Base-by-base conservation (phyloP, 192 early-diverging fungal species). In the Coemansia sp. region DNA sequence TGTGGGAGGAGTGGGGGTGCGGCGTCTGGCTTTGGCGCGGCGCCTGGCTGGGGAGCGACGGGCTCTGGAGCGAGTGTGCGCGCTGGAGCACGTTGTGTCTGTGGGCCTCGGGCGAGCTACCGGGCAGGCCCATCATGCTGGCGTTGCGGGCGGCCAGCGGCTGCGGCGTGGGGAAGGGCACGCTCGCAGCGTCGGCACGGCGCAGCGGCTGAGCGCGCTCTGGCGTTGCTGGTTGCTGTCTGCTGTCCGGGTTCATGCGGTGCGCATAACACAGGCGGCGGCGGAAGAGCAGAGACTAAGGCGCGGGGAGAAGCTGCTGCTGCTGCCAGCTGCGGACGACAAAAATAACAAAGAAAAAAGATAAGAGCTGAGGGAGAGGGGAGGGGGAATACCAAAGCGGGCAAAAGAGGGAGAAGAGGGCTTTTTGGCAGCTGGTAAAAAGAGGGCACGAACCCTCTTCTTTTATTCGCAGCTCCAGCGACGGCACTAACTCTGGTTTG, bases 31-130 rank as follows among this genome's bases (percentile, higher is more conserved):
- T n/a, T n/a, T n/a, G n/a, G n/a, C n/a, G n/a, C n/a, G n/a, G n/a
- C n/a, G n/a, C n/a, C 54, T 29, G 54, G 56, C 18, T 24, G 24
- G 23, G 10, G 25, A 1, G 24, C 24, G 50, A 42, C 23, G 64
- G 64, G n/a, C 65, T 55, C 62, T 72, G 70, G 16, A 69, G 48
- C 45, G 75, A 78, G 63, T 72, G 70, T 5, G 75, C 61, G 55
- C 75, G 70, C 39, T 69, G 70, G 13, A 78, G 67, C 59, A 62
- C 55, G n/a, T 64, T 2, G 53, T 45, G 67, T 10, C 49, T 60
- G 25, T 72, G 71, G 20, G 67, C 56, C 34, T 72, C 67, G 13
- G 70, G 75, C 34, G 70, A 67, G 14, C 51, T 47, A 32, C 62
- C 67, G 22, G 75, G 66, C 39, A 69, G 45, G 13, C 50, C 35